Base-by-base conservation (phyloP, 805 yeast species). In the Yamadazyma kitorensis region DNA sequence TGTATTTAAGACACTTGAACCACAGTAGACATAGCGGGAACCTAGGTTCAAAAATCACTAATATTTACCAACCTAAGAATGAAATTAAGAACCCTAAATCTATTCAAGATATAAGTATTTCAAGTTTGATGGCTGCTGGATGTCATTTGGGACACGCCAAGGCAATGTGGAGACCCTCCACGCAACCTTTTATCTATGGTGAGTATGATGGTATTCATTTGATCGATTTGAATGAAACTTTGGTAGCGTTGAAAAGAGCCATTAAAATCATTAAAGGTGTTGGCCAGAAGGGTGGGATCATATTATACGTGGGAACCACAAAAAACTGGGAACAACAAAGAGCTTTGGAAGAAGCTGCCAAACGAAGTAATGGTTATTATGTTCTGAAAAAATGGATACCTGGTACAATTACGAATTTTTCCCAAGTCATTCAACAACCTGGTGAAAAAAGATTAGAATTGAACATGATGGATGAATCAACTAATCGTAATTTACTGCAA, bases 131-230 rank as follows among this genome's bases (percentile, higher is more conserved):
- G 59, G 91, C 96, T 3, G 86, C 97, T 0, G 97, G 96, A 33
- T 91, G 91, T 29, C 98, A 93, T 59, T 67, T 93, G 47, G 98
- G 98, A 18, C 97, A 91, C 49, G 74, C 95, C n/a, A 82, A 78
- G 22, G 68, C 82, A 3, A 67, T 82, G 41, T 83, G 81, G 77
- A 78, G 94, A 48, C 79, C 88, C 7, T 73, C 83, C 17, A 86
- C 89, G 33, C 91, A 88, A 59, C 89, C 94, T 8, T 93, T 72
- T 57, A 74, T 91, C 28, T 82, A 82, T 52, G 98, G 98, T 36
- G 82, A 76, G 44, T 87, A 93, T 51, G 81, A 86, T 41, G 96
- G 88, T n/a, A 72, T 93, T 37, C 95, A 88, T 57, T 76, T 93
- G 33, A 89, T 93, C 47, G 96, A 91, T 57, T 68, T 89, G 47